Percentiles rank a stretch among this genome's conserved stretches.
phyloP scores from a whole-genome alignment of 306 rosid genomes.

The Vigna unguiculata region DNA sequence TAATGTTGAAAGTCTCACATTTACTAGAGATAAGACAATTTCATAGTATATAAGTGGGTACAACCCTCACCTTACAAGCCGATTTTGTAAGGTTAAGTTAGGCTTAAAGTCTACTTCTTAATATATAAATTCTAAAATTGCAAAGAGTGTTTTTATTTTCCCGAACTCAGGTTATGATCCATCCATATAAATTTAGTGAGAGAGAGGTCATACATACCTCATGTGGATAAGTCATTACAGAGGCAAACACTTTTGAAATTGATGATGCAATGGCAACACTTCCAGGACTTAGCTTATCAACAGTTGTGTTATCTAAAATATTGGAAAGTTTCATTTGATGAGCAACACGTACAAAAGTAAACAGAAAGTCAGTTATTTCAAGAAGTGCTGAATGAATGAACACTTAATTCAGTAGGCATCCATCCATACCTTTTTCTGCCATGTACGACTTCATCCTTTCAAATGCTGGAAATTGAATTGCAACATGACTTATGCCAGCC shows the following conservation, averaged over 20 bases:
- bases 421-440: slow-evolving; percentile 70
- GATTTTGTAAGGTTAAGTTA: too few relatives aligned
- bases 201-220: slow-evolving; percentile 57
- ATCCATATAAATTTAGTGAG: too few relatives aligned
- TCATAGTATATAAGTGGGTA: too few relatives aligned
- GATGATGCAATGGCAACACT: slow-evolving; percentile 79
- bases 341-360: slow-evolving; percentile 6
- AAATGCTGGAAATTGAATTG: slow-evolving; percentile 91
- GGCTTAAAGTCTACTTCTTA: too few relatives aligned
- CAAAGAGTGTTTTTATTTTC: too few relatives aligned
- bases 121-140: too few relatives aligned
- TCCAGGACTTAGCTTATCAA: slow-evolving; percentile 74
- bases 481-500: slow-evolving; percentile 96
- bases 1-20: too few relatives aligned
- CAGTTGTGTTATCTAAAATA: slow-evolving; percentile 73
- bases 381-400: slow-evolving; percentile 24
- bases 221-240: slow-evolving; percentile 86
- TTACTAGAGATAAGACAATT: too few relatives aligned
- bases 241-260: slow-evolving; percentile 82
- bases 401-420: slow-evolving; percentile 12
- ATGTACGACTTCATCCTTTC: slow-evolving; percentile 79
- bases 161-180: too few relatives aligned
- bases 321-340: slow-evolving; percentile 41
- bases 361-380: background rate
- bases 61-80: too few relatives aligned